These are phyloP conservation scores for Nicotiana noctiflora DNA, from an alignment of 257 asterid species.

Conservation along the genomic window DNA sequence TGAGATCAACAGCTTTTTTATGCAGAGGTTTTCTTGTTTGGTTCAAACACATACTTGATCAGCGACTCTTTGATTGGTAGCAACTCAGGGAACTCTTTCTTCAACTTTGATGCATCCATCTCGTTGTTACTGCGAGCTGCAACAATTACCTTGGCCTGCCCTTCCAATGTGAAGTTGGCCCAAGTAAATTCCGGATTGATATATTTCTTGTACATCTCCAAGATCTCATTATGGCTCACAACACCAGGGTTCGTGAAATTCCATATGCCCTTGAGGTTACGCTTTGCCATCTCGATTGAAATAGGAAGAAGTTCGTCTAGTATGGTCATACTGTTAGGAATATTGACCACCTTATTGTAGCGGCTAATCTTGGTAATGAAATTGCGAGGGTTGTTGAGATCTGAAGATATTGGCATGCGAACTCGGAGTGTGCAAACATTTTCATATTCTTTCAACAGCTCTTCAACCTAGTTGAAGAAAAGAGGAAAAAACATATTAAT, in stretches of 20 bases:
- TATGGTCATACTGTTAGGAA: conserved; percentile 21
- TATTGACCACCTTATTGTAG: conserved; percentile 19
- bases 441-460: conserved; percentile 12
- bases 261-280: conserved; percentile 18
- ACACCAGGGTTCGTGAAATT: conserved; percentile 22
- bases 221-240: conserved; percentile 17
- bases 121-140: conserved; percentile 23
- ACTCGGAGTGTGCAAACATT: conserved; percentile 20
- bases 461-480: conserved; percentile 14
- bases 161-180: conserved; percentile 21
- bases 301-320: conserved; percentile 23
- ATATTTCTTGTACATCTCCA: conserved; percentile 20
- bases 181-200: conserved; percentile 13
- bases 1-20: background rate
- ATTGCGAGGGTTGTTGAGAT: conserved; percentile 20
- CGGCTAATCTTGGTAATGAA: conserved; percentile 17
- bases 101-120: conserved; percentile 24
- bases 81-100: conserved; percentile 16
- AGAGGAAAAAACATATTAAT: background rate
- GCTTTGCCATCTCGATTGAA: conserved; percentile 22
- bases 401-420: conserved; percentile 22
- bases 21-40: conserved; percentile 16
- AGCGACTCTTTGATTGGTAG: conserved; percentile 19
- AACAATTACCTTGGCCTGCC: conserved; percentile 19
- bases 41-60: conserved; percentile 18